These are phyloP conservation scores for Colletotrichum scovillei DNA, from an alignment of 2,329 filamentous ascomycete species.

Conservation along the genomic window DNA sequence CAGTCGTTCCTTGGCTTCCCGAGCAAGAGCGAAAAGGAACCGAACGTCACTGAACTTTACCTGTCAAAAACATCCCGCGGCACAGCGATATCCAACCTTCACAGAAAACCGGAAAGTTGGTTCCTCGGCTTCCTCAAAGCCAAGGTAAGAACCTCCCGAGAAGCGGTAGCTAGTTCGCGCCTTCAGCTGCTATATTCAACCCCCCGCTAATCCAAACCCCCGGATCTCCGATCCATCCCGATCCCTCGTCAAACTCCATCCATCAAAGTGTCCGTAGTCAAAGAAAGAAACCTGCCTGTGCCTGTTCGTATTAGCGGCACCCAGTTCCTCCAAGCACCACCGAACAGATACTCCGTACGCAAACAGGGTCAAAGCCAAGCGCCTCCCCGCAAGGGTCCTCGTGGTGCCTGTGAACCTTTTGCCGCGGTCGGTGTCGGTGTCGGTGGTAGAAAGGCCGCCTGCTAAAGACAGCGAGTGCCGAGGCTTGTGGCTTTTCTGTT, in stretches of 20 bases:
- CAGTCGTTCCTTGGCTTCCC: neutral
- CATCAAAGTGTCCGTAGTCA: too few species aligned
- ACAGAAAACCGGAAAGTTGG: neutral
- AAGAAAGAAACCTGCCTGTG: neutral
- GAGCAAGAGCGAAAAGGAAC: neutral
- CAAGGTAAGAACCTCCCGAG: neutral
- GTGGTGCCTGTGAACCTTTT: too few species aligned
- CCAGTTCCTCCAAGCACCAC: neutral
- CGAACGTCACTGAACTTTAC: neutral
- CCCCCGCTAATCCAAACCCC: neutral
- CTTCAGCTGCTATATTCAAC: too few species aligned
- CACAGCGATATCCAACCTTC: neutral
- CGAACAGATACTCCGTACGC: too few species aligned
- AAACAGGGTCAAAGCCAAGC: too few species aligned
- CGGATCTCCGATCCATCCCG: constrained; percentile 24
- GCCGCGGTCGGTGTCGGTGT: too few species aligned
- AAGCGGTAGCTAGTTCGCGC: neutral
- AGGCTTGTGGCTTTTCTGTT: neutral
- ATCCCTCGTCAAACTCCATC: neutral
- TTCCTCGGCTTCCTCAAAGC: neutral
- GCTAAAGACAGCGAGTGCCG: neutral
- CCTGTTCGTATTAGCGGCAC: neutral
- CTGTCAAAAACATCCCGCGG: neutral
- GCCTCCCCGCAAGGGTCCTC: too few species aligned
- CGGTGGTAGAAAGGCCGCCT: too few species aligned